Evolutionary conservation across 306 rosid species (phyloP).

Genomic region (Malus asiatica): DNA sequence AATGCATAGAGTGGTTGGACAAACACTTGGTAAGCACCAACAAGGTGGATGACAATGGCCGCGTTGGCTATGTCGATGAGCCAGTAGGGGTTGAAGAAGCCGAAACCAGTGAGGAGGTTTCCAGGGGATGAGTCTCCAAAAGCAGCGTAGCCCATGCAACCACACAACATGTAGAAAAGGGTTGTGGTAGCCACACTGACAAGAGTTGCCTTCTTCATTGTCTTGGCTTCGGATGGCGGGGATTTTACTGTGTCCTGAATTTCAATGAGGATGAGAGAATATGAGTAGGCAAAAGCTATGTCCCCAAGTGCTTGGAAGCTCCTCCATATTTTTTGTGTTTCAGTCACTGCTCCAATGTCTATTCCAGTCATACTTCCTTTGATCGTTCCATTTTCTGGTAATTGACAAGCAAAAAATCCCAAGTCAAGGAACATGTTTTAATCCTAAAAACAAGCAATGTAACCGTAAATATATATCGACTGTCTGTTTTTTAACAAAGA

Average conservation of each 20-base stretch:
- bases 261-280: conserved; percentile 32
- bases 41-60: conserved; percentile 75
- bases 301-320: conserved; percentile 40
- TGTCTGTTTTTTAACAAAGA: no score
- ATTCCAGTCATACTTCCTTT: conserved; percentile 31
- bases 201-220: conserved; percentile 68
- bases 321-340: conserved; percentile 29
- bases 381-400: conserved; percentile 15
- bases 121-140: conserved; percentile 71
- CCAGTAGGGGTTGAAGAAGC: conserved; percentile 76
- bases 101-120: conserved; percentile 85
- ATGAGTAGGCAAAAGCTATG: conserved; percentile 37
- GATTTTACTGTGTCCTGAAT: conserved; percentile 75
- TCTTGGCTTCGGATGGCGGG: conserved; percentile 77
- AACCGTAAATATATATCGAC: no score
- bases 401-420: neutral
- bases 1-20: conserved; percentile 73
- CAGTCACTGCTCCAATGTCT: conserved; percentile 10
- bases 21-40: conserved; percentile 83
- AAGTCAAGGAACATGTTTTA: neutral
- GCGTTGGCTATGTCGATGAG: conserved; percentile 71
- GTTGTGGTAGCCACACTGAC: conserved; percentile 57
- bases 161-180: conserved; percentile 63
- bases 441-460: neutral
- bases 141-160: conserved; percentile 84